Base-by-base conservation (phyloP, 1,284 basidiomycete genomes). In the Cryptococcus maquisensis region DNA sequence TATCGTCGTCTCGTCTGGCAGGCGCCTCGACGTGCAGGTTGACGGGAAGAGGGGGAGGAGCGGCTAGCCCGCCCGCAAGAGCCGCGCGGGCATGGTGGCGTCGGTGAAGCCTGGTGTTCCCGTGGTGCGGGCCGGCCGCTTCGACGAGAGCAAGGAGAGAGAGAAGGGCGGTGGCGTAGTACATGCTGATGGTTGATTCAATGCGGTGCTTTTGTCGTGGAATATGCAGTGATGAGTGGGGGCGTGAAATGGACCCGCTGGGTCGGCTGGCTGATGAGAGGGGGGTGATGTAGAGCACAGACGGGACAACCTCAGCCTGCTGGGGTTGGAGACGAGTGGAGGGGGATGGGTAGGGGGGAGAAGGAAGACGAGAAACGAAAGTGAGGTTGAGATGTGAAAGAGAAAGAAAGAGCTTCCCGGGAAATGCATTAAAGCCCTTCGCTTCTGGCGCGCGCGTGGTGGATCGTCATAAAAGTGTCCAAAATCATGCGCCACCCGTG, bases 61-160 rank as follows among this genome's bases (percentile, higher is more conserved):
- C 35, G 18, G 18, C 23, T 45, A 21, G 6, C 4, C 18, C 43
- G 37, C 20, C 36, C 26, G 54, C 50, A 23, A 44, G 42, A 38
- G 54, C 51, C 7, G 51, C 54, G 42, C 57, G 44, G 16, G 57
- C 57, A 41, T 59, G 54, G 48, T 59, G 57, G 48, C 56, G 32
- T 42, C 56, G 50, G 39, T 54, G 56, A 15, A 35, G 18, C 20
- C 20, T n/a, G n/a, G 6, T 43, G 26, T 45, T 41, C 23, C 39
- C 35, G 18, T 40, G 28, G 40, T 56, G 57, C 41, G 57, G 51
- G 43, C 57, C 57, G 24, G 57, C 57, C 54, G 54, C 57, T 24
- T 32, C 47, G 45, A 36, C 39, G 32, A 48, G 46, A n/a, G 43
- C 42, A 20, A 52, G 50, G 46, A 37, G 46, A 23, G 28, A 36